Percentiles rank a stretch among this genome's conserved stretches.
Evolutionary conservation across 768 basidiomycete species (phyloP).

Genomic region (Rhodotorula paludigena): DNA sequence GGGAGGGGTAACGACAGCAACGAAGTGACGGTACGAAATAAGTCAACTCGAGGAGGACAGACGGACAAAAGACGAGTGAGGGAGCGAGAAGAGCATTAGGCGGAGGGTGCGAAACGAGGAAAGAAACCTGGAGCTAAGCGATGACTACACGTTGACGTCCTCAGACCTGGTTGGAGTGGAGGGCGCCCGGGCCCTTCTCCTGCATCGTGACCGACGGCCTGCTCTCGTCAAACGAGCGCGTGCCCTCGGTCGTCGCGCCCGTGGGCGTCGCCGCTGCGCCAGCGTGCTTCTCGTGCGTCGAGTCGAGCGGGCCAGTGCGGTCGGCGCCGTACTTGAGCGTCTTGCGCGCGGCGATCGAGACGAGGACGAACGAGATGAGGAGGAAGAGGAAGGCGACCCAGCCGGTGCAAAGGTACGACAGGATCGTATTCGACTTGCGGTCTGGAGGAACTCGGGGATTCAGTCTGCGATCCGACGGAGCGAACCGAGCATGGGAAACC

Average conservation of each 20-base stretch:
- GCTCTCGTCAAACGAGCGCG: not conserved
- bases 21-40: too few relatives aligned
- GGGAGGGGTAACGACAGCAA: too few relatives aligned
- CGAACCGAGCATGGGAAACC: not conserved
- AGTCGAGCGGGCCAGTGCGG: not conserved
- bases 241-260: too few relatives aligned
- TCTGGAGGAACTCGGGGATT: not conserved
- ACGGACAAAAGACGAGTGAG: too few relatives aligned
- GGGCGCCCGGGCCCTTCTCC: not conserved
- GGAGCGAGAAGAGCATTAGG: too few relatives aligned
- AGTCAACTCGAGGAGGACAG: too few relatives aligned
- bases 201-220: not conserved
- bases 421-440: not conserved
- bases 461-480: not conserved
- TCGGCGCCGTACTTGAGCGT: conserved; percentile 32
- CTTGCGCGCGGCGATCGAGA: conserved; percentile 28
- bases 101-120: too few relatives aligned
- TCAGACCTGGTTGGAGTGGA: not conserved
- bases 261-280: too few relatives aligned
- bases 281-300: not conserved
- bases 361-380: conserved; percentile 30
- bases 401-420: conserved; percentile 14
- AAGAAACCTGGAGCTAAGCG: too few relatives aligned
- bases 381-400: conserved; percentile 31
- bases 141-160: too few relatives aligned